Percentiles rank a stretch among this genome's conserved stretches.
Evolutionary conservation across 2,329 filamentous ascomycete genomes (phyloP).

Genomic region (Huntiella abstrusa): DNA sequence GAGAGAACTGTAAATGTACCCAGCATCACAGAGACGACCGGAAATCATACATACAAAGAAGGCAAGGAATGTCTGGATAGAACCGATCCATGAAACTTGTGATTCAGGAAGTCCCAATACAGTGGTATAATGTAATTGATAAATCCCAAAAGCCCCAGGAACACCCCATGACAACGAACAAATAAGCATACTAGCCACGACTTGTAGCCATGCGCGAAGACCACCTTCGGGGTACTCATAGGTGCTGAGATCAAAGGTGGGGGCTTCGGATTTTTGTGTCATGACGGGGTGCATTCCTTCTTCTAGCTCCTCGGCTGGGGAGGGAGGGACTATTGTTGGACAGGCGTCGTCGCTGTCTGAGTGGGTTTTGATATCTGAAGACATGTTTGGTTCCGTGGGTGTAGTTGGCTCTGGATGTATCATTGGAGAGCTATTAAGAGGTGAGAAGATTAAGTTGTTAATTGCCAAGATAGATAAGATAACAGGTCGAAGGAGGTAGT

Average conservation of each 20-base stretch:
- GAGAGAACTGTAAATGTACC: conserved; percentile 25
- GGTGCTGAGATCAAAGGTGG: not conserved
- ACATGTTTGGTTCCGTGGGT: no score
- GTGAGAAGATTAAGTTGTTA: no score
- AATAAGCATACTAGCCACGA: conserved; percentile 27
- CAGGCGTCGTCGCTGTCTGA: conserved; percentile 5
- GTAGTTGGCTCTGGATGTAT: no score
- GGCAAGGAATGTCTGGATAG: conserved; percentile 30
- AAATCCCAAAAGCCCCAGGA: conserved; percentile 29
- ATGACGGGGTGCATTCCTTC: not conserved
- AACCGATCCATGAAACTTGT: conserved; percentile 28
- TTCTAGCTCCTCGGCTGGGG: conserved; percentile 3
- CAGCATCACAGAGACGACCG: conserved; percentile 31
- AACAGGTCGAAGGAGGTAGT: no score
- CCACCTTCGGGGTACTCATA: conserved; percentile 25
- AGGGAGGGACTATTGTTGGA: conserved; percentile 3
- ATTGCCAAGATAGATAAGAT: no score
- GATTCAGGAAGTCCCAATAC: conserved; percentile 19
- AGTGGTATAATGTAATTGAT: conserved; percentile 32
- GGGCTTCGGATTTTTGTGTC: not conserved
- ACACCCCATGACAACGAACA: conserved; percentile 33
- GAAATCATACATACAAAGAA: conserved; percentile 29
- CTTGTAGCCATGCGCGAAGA: conserved; percentile 29
- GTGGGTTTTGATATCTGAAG: not conserved
- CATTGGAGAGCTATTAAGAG: no score